These are phyloP conservation scores for Senecio squalidus DNA, from an alignment of 140 eudicot genomes.

Conservation along the genomic window DNA sequence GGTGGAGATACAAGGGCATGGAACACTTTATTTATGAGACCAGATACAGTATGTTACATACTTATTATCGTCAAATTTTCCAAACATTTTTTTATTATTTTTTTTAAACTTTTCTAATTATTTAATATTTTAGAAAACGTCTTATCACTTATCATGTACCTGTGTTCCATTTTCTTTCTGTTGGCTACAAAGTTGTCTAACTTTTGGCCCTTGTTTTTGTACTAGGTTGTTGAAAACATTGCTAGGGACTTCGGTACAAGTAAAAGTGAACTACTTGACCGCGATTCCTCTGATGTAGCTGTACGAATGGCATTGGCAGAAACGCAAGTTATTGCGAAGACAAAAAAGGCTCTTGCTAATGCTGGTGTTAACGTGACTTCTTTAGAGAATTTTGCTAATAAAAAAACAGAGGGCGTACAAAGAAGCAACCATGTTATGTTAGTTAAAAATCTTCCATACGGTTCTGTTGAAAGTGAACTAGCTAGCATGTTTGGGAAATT, in stretches of 20 bases:
- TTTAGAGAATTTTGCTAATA: slow-evolving; percentile 61
- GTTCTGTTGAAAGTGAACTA: slow-evolving; percentile 75
- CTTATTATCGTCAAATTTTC: neutral
- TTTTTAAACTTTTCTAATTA: neutral
- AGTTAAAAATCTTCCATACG: slow-evolving; percentile 83
- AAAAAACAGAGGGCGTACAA: slow-evolving; percentile 47
- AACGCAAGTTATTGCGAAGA: slow-evolving; percentile 75
- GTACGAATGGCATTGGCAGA: slow-evolving; percentile 79
- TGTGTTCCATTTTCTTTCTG: too few relatives aligned
- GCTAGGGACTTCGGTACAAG: slow-evolving; percentile 77
- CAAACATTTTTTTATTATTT: neutral
- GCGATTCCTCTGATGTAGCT: slow-evolving; percentile 71
- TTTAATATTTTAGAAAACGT: neutral
- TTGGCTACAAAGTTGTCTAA: too few relatives aligned
- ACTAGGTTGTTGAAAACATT: slow-evolving; percentile 75
- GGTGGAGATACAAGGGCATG: slow-evolving; percentile 81
- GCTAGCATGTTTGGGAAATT: slow-evolving; percentile 73
- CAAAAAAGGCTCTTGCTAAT: slow-evolving; percentile 76
- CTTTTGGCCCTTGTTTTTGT: neutral
- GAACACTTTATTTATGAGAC: slow-evolving; percentile 84
- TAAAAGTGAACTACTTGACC: slow-evolving; percentile 72
- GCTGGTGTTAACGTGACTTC: slow-evolving; percentile 78
- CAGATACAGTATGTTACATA: slow-evolving; percentile 67
- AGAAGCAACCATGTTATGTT: slow-evolving; percentile 86
- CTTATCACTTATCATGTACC: neutral